Conservation (phyloP, 768 basidiomycete species). For the Lactarius evosmus region DNA sequence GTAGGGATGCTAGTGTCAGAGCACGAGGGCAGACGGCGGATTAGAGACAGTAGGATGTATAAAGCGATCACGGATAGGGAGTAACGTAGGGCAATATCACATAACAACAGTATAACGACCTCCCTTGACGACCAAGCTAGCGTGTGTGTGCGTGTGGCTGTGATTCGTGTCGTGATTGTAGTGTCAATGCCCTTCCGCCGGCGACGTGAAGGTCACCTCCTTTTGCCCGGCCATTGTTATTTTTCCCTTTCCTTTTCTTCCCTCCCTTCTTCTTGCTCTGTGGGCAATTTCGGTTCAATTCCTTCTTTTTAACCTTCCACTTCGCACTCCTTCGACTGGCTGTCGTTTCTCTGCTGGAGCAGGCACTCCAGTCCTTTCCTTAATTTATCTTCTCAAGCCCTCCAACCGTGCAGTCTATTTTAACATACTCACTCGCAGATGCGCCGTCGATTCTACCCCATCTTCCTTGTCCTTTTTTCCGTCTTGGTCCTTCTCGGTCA, state of each 20-base stretch:
- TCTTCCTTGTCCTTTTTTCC: slow-evolving; percentile 4
- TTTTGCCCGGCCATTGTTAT: slow-evolving; percentile 9
- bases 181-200: neutral
- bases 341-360: slow-evolving; percentile 37
- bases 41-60: slow-evolving; percentile 72
- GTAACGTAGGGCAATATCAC: slow-evolving; percentile 38
- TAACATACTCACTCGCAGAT: slow-evolving; percentile 28
- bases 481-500: slow-evolving; percentile 7
- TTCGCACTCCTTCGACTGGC: slow-evolving; percentile 27
- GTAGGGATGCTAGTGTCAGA: slow-evolving; percentile 47
- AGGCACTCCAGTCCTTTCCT: slow-evolving; percentile 38
- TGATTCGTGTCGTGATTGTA: neutral
- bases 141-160: neutral
- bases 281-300: slow-evolving; percentile 34
- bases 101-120: neutral
- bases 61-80: slow-evolving; percentile 73
- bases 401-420: slow-evolving; percentile 21
- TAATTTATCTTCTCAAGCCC: slow-evolving; percentile 25
- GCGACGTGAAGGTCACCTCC: slow-evolving; percentile 1
- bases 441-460: slow-evolving; percentile 27
- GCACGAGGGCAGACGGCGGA: slow-evolving; percentile 41
- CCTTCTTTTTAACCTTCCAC: slow-evolving; percentile 30
- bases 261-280: slow-evolving; percentile 31
- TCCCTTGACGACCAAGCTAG: neutral
- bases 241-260: slow-evolving; percentile 12